phyloP scores from a whole-genome alignment of 2,329 filamentous ascomycete genomes.

The Botryosphaeria agaves region DNA sequence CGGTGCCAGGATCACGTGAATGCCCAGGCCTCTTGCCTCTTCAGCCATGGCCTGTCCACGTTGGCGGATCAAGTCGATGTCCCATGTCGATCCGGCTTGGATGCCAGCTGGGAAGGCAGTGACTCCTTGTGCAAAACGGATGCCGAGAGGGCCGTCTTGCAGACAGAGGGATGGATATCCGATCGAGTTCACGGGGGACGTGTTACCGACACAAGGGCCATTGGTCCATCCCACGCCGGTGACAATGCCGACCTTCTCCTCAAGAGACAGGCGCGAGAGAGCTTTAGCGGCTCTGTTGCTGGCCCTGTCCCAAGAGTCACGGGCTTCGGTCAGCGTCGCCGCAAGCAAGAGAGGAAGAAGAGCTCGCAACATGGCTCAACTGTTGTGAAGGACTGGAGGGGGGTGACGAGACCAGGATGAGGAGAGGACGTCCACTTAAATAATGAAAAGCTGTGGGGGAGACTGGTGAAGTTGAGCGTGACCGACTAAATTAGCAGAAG shows the following conservation, averaged over 20 bases:
- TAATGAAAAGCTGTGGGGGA: not conserved
- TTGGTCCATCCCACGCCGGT: conserved; percentile 9
- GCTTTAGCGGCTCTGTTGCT: not conserved
- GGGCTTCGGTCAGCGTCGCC: not conserved
- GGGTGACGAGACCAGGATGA: not conserved
- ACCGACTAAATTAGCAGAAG: not conserved
- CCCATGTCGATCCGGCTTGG: conserved; percentile 56
- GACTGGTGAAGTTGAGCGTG: not conserved
- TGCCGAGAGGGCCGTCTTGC: conserved; percentile 53
- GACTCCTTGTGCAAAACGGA: conserved; percentile 56
- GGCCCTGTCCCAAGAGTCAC: not conserved
- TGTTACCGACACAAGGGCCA: conserved; percentile 51
- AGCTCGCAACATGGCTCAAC: not conserved
- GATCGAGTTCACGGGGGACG: conserved; percentile 50
- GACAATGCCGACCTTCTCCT: conserved; percentile 17
- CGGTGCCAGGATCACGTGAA: conserved; percentile 55
- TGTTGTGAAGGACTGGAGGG: not conserved
- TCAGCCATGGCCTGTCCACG: conserved; percentile 51
- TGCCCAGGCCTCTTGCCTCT: conserved; percentile 57
- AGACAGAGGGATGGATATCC: conserved; percentile 57
- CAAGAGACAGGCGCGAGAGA: conserved; percentile 4
- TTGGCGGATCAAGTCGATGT: conserved; percentile 52
- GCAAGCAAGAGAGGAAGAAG: not conserved
- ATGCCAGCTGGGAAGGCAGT: conserved; percentile 70
- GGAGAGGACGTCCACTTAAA: not conserved